Base-by-base conservation (phyloP, 2,329 filamentous ascomycete species). In the Sporothrix pseudoabietina region DNA sequence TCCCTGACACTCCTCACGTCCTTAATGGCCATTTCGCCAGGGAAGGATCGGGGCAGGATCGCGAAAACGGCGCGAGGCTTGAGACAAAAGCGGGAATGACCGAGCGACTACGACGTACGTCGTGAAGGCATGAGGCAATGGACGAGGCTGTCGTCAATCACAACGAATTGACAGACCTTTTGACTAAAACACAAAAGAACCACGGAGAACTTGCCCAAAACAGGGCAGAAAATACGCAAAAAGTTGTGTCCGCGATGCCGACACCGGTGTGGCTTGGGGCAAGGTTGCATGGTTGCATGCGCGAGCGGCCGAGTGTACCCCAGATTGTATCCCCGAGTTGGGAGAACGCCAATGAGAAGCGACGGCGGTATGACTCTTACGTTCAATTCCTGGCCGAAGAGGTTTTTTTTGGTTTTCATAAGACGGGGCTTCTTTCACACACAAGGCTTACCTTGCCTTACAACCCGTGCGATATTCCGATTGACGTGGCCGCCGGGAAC, bases 261-360 rank as follows among this genome's bases (percentile, higher is more conserved):
- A 68, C 65, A 68, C 65, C 65, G 65, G 41, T 68, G 65, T 68
- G 65, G 44, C 65, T 52, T 49, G 44, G 65, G 47, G 39, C 39
- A 66, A 66, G n/a, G 61, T 66, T 66, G 26, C 61, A 66, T 66
- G n/a, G 61, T 66, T 66, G 26, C 61, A 66, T 66, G 61, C 59
- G n/a, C 63, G 5, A 32, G 8, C 22, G 12, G 41, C 22, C 22
- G 41, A 66, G 41, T 26, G 59, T 66, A 66, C 63, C 63, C 63
- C 63, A 66, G 63, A 65, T 65, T 65, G 59, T 26, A 44, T 41
- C 59, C 35, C 59, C 35, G 59, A 65, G n/a, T 44, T 26, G 35
- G 35, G 63, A 16, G 47, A 49, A 55, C 19, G 66, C 49, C 66
- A 55, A 57, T 69, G 49, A 54, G 49, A 55, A 41, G 66, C 49